A percentile compares a stretch with the other conserved stretches of the same genome.
These are phyloP conservation scores for Dryadomyces quercus-mongolicae DNA, from an alignment of 2,329 filamentous ascomycete species.

Conservation along the genomic window DNA sequence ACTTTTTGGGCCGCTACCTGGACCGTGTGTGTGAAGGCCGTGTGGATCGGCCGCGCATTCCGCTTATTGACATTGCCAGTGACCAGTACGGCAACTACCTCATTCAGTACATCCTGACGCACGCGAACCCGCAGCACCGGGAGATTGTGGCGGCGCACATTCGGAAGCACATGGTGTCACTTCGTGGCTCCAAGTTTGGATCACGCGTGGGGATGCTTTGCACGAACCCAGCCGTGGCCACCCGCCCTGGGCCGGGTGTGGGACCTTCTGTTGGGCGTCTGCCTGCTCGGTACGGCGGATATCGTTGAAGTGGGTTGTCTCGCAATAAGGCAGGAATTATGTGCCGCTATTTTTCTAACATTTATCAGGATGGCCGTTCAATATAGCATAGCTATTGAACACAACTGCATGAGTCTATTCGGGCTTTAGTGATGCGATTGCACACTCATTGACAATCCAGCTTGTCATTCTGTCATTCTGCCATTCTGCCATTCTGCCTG, in stretches of 20 bases:
- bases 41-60: slow-evolving; percentile 83
- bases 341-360: not conserved
- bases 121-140: slow-evolving; percentile 75
- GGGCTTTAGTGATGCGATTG: not conserved
- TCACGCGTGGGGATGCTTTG: slow-evolving; percentile 98
- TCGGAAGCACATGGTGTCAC: slow-evolving; percentile 97
- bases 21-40: slow-evolving; percentile 89
- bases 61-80: slow-evolving; percentile 93
- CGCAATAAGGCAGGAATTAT: not conserved
- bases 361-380: not conserved
- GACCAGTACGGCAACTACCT: slow-evolving; percentile 99
- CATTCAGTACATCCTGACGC: slow-evolving; percentile 91
- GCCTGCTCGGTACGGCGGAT: slow-evolving; percentile 46
- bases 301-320: slow-evolving; percentile 25
- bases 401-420: not conserved
- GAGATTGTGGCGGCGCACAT: slow-evolving; percentile 91
- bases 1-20: slow-evolving; percentile 87
- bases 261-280: slow-evolving; percentile 53
- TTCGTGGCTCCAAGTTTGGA: slow-evolving; percentile 95
- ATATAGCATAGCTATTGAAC: not conserved
- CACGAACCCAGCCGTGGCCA: slow-evolving; percentile 83
- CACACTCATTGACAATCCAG: not conserved
- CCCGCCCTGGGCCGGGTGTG: slow-evolving; percentile 74
- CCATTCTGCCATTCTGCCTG: not conserved
- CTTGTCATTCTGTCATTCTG: not conserved